Percentiles rank a stretch among this genome's conserved stretches.
Conservation (phyloP, 1,284 basidiomycete species). For the Papiliotrema laurentii region DNA sequence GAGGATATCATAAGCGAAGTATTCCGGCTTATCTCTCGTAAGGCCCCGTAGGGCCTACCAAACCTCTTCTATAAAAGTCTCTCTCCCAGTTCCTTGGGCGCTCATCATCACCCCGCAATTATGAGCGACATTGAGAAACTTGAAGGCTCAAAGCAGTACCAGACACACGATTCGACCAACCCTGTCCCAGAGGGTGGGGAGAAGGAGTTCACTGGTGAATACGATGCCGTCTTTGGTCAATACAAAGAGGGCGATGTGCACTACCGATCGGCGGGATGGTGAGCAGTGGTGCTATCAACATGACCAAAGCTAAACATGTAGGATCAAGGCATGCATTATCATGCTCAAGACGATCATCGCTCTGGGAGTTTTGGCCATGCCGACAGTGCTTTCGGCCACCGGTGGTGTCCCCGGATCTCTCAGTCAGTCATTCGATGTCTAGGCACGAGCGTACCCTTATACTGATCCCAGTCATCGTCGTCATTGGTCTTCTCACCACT, state of each 20-base stretch:
- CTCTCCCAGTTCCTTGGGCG: no score
- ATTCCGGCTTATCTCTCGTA: no score
- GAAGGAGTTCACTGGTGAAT: conserved; percentile 6
- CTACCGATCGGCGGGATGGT: conserved; percentile 38
- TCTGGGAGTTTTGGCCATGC: conserved; percentile 34
- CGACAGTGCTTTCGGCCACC: conserved; percentile 18
- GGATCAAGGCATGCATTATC: conserved; percentile 32
- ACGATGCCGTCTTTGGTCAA: conserved; percentile 33
- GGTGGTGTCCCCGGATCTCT: conserved; percentile 29
- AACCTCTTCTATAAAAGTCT: no score
- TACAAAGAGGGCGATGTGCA: conserved; percentile 29
- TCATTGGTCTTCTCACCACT: conserved; percentile 21
- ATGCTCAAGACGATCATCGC: conserved; percentile 30
- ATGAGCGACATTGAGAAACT: conserved; percentile 18
- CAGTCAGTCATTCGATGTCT: conserved; percentile 2
- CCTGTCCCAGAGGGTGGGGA: not conserved
- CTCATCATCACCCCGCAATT: no score
- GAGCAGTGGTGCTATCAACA: no score
- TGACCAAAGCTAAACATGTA: no score
- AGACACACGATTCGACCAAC: not conserved
- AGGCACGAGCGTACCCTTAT: not conserved
- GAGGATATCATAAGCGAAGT: no score
- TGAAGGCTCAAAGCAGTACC: conserved; percentile 9
- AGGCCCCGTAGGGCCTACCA: no score
- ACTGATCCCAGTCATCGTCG: conserved; percentile 14